These are phyloP conservation scores for Digitaria exilis DNA, from an alignment of 202 grass and related monocot genomes.

Conservation along the genomic window DNA sequence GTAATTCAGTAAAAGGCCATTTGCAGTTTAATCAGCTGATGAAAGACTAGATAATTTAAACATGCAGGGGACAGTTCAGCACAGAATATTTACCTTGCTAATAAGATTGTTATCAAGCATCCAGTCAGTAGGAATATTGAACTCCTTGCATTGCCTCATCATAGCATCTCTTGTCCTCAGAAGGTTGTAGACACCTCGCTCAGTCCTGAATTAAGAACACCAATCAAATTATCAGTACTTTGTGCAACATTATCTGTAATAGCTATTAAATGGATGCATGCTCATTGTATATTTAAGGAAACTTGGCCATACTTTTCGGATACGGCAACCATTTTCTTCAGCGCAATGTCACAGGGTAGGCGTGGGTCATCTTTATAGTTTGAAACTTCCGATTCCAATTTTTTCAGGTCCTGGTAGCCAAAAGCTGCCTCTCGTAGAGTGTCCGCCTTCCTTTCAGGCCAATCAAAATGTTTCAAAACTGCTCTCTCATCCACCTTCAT, in stretches of 20 bases:
- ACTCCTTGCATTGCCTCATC: slow-evolving; percentile 85
- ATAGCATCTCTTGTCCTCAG: slow-evolving; percentile 84
- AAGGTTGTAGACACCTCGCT: slow-evolving; percentile 81
- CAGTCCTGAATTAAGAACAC: slow-evolving; percentile 69
- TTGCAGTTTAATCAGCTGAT: not conserved
- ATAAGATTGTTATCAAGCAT: slow-evolving; percentile 90
- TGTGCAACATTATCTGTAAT: not conserved
- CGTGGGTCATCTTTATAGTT: slow-evolving; percentile 84
- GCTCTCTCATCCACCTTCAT: slow-evolving; percentile 95
- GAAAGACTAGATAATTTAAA: slow-evolving; percentile 21
- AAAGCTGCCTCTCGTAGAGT: slow-evolving; percentile 91
- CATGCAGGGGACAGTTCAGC: not conserved
- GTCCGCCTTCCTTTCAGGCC: slow-evolving; percentile 98
- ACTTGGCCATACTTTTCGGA: slow-evolving; percentile 77
- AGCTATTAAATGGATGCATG: not conserved
- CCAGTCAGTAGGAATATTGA: slow-evolving; percentile 93
- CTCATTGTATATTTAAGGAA: slow-evolving; percentile 8
- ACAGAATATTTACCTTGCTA: slow-evolving; percentile 71
- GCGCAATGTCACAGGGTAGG: slow-evolving; percentile 80
- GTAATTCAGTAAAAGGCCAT: slow-evolving; percentile 13
- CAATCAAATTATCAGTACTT: slow-evolving; percentile 34
- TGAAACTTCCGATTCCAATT: slow-evolving; percentile 84
- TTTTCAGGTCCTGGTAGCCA: slow-evolving; percentile 93
- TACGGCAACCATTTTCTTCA: slow-evolving; percentile 91
- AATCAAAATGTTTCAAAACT: slow-evolving; percentile 97